Conservation (phyloP, 192 early-diverging fungal species). For the Entophlyctis luteolus region DNA sequence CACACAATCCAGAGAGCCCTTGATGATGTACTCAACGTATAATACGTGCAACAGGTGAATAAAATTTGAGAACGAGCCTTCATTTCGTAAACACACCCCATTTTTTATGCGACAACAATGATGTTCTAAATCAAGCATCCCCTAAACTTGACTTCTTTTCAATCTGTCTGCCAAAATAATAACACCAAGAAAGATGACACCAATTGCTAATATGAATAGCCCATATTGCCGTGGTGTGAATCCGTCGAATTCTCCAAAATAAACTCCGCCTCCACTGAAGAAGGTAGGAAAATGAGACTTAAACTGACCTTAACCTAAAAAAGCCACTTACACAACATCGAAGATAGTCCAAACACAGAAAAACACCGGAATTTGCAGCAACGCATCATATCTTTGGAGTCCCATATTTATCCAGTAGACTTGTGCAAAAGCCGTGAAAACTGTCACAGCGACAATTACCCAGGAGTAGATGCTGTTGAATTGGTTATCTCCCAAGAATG, state of each 20-base stretch:
- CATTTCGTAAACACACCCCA: too few relatives aligned
- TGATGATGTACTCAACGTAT: too few relatives aligned
- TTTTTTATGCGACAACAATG: too few relatives aligned
- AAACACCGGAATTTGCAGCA: conserved; percentile 79
- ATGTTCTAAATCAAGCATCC: too few relatives aligned
- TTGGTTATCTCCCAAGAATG: conserved; percentile 70
- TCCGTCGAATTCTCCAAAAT: conserved; percentile 69
- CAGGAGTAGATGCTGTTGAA: conserved; percentile 63
- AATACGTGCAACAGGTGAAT: too few relatives aligned
- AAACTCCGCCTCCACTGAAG: conserved; percentile 66
- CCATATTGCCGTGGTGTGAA: conserved; percentile 64
- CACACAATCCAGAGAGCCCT: conserved; percentile 4
- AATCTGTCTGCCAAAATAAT: conserved; percentile 62
- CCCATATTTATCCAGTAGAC: conserved; percentile 86
- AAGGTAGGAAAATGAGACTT: neutral
- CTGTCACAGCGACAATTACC: conserved; percentile 66
- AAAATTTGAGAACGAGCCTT: too few relatives aligned
- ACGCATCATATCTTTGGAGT: conserved; percentile 70
- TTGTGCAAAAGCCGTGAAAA: conserved; percentile 71
- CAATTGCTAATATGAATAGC: conserved; percentile 64
- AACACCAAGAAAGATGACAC: conserved; percentile 71
- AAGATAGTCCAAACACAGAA: conserved; percentile 78
- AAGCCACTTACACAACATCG: conserved; percentile 56
- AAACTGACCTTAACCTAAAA: neutral
- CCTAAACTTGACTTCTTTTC: conserved; percentile 26